A percentile compares a stretch with the other conserved stretches of the same genome.
Conservation (phyloP, 2,329 filamentous ascomycete genomes). For the Orbilia brochopaga region DNA sequence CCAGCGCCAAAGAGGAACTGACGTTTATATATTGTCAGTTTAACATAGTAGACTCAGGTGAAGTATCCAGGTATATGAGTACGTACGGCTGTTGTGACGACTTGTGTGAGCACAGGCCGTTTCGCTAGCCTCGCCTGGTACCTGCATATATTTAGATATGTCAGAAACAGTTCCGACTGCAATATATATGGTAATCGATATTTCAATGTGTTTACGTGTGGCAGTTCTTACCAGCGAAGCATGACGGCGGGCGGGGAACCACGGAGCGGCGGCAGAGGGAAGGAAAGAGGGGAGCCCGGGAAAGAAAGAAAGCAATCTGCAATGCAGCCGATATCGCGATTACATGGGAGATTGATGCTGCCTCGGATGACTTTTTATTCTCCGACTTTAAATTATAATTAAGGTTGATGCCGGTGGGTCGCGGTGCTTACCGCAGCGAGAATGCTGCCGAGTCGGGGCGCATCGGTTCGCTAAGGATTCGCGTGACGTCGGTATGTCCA, state of each 20-base stretch:
- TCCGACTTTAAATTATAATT: too few species aligned
- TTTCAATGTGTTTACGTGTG: too few species aligned
- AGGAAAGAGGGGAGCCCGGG: not conserved
- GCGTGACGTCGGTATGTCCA: too few species aligned
- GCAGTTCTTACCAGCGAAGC: conserved; percentile 37
- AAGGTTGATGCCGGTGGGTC: too few species aligned
- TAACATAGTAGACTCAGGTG: too few species aligned
- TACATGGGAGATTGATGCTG: too few species aligned
- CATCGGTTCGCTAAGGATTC: not conserved
- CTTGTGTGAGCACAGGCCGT: conserved; percentile 86
- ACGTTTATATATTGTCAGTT: not conserved
- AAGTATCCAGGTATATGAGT: conserved; percentile 4
- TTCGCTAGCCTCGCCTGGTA: conserved; percentile 83
- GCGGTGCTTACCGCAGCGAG: not conserved
- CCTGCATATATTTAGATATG: conserved; percentile 60
- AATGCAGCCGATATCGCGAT: too few species aligned
- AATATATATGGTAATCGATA: not conserved
- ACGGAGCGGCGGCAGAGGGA: not conserved
- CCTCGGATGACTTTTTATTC: too few species aligned
- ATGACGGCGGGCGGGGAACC: conserved; percentile 4
- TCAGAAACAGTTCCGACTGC: not conserved
- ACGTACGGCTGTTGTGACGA: conserved; percentile 77
- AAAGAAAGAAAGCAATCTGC: not conserved
- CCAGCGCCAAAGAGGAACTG: conserved; percentile 88
- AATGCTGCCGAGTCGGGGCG: not conserved